Base-by-base conservation (phyloP, 148 eudicot genomes). In the Fagopyrum homotropicum region DNA sequence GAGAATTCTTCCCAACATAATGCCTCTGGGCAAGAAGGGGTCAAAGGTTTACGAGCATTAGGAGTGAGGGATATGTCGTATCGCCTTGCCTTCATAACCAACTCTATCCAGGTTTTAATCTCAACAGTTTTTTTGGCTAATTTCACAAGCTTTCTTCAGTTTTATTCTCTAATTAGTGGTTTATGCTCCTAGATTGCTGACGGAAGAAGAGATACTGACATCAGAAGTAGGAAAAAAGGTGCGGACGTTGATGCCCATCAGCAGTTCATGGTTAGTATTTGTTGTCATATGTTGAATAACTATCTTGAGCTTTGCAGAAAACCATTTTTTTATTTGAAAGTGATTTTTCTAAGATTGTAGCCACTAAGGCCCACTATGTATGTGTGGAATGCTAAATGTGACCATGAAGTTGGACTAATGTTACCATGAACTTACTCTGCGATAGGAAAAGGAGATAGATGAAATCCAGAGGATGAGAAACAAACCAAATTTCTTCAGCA, bases 41-140 rank as follows among this genome's bases (percentile, higher is more conserved):
- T 95, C n/a, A 86, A 89, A 77, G 99, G 99, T 70, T 87, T 95
- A 22, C 86, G 90, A 77, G 86, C 94, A 10, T 82, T 95, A 85
- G 99, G 99, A 85, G 99, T 95, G 75, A 86, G 99, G 83, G 99
- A 95, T 74, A 89, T 95, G 75, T 89, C 92, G 14, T 95, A 95
- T 76, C 92, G 92, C 46, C 85, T 95, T 16, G 97, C 91, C 76
- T 92, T 95, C 74, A 95, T 95, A 81, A 97, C 99, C 63, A 95
- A 92, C 78, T 95, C 99, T 35, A 92, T 95, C 72, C 97, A 95
- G 99, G 99, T 95, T 77, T 29, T 75, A 75, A 76, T 17, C 73
- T 46, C 12, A 51, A 45, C 40, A 64, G 4, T 4, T 4, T 64
- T 26, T 8, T n/a, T n/a, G n/a, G 6, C 70, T 11, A 64, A 64